phyloP scores from a whole-genome alignment of 805 yeast genomes.

The Cephaloascus albidus region DNA sequence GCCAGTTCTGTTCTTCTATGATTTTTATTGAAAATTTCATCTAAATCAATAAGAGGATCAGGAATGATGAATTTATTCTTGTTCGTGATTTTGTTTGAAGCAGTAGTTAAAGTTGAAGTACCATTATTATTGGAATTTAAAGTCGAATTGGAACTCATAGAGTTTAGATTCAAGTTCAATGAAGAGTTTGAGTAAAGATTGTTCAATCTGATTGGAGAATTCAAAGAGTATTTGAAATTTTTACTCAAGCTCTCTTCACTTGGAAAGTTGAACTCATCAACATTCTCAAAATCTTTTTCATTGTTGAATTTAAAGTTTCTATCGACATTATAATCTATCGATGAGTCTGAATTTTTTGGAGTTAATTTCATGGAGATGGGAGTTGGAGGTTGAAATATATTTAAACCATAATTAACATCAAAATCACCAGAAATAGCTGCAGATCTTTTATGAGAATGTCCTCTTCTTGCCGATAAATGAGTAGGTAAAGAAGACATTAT shows the following conservation, averaged over 20 bases:
- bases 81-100: constrained; percentile 2
- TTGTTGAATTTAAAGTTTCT: constrained; percentile 7
- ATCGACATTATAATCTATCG: constrained; percentile 2
- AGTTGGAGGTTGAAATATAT: neutral
- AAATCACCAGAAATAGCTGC: constrained; percentile 87
- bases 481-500: neutral
- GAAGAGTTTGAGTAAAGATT: neutral
- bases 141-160: constrained; percentile 2
- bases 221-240: constrained; percentile 1
- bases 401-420: constrained; percentile 23
- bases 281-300: constrained; percentile 7
- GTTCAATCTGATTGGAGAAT: constrained; percentile 6
- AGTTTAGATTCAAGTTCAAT: constrained; percentile 1
- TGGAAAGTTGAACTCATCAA: constrained; percentile 5
- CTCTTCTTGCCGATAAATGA: constrained; percentile 22
- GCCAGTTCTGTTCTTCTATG: constrained; percentile 52
- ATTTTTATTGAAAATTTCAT: constrained; percentile 35
- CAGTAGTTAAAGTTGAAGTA: constrained; percentile 4
- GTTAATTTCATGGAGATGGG: neutral
- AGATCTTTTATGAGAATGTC: constrained; percentile 77
- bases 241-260: neutral
- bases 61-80: constrained; percentile 18
- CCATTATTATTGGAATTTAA: constrained; percentile 1
- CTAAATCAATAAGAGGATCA: constrained; percentile 48
- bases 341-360: neutral